Evolutionary conservation across 768 basidiomycete genomes (phyloP).

Genomic region (Psilocybe cyanescens): DNA sequence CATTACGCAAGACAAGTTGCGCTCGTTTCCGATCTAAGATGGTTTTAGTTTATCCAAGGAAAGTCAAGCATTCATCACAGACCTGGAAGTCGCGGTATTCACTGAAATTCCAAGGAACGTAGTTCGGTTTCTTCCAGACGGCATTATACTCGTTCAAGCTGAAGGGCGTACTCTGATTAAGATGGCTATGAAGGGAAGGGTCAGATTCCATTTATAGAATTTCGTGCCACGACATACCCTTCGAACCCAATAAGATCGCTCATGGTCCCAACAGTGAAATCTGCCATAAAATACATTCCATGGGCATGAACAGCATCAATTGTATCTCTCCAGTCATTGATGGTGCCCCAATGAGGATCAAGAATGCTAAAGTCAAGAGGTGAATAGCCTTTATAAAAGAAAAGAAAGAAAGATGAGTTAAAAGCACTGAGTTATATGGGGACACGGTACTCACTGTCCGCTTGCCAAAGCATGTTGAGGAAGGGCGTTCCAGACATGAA

Average conservation of each 20-base stretch:
- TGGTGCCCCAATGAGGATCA: constrained; percentile 91
- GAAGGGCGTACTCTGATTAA: constrained; percentile 86
- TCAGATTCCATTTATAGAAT: constrained; percentile 13
- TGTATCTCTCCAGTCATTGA: constrained; percentile 76
- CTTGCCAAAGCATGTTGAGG: constrained; percentile 96
- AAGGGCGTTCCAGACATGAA: constrained; percentile 95
- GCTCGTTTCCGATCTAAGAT: constrained; percentile 63
- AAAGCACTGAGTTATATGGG: not conserved
- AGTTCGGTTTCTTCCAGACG: constrained; percentile 74
- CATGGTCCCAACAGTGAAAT: constrained; percentile 96
- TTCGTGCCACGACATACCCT: constrained; percentile 48
- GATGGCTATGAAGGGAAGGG: constrained; percentile 47
- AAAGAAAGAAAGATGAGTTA: constrained; percentile 17
- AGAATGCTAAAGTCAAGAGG: constrained; percentile 89
- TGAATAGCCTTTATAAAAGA: constrained; percentile 72
- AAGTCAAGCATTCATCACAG: constrained; percentile 22
- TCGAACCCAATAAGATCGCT: constrained; percentile 84
- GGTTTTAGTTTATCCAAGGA: constrained; percentile 8
- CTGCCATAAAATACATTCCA: constrained; percentile 91
- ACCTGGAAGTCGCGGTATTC: constrained; percentile 85
- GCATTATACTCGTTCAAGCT: constrained; percentile 70
- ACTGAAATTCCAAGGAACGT: constrained; percentile 86
- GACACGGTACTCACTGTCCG: constrained; percentile 73
- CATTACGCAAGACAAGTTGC: constrained; percentile 74
- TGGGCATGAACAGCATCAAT: constrained; percentile 79